Base-by-base conservation (phyloP, 352 stramenopile genomes). In the Phytophthora pseudosyringae region DNA sequence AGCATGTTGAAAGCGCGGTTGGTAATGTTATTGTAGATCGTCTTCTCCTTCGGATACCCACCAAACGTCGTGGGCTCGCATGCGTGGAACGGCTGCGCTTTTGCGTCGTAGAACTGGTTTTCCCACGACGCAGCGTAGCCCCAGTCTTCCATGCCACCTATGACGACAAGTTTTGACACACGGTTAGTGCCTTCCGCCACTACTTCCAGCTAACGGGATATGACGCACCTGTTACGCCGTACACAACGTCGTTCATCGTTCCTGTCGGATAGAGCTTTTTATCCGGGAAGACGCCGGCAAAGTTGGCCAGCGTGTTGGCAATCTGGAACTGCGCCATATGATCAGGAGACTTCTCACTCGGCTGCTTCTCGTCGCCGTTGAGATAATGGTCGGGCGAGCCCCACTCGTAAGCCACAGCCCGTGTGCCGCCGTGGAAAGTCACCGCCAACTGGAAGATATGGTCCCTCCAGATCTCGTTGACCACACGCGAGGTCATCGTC, bases 131-230 rank as follows among this genome's bases (percentile, higher is more conserved):
- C 88, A 8, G 93, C 93, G 69, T 99, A 99, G 12, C 79, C 90
- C 96, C 97, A 99, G 78, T 99, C 97, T 75, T 99, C 97, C 96
- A 99, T 99, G 10, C 97, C 97, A 49, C 97, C 55, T 59, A n/a
- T 13, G 40, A 35, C 12, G 40, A 35, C 1, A 33, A 9, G 43
- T 59, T 32, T 26, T 2, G 21, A 21, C 21, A 1, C 11, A 59
- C n/a, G 1, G 25, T 57, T 46, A 46, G 36, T 36, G 12, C 7
- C 4, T 11, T 28, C 25, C 21, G 7, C 18, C 15, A 41, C 18
- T 40, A 10, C 5, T 31, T n/a, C 2, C 25, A 41, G 0, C n/a
- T 41, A 46, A n/a, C 6, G 12, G 46, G 16, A 44, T 31, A 21
- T 18, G 7, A 59, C 52, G 40, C 15, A 59, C 52, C 97, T 1